Base-by-base conservation (phyloP, 495 filamentous ascomycete species). In the Hyaloscypha hepaticicola region DNA sequence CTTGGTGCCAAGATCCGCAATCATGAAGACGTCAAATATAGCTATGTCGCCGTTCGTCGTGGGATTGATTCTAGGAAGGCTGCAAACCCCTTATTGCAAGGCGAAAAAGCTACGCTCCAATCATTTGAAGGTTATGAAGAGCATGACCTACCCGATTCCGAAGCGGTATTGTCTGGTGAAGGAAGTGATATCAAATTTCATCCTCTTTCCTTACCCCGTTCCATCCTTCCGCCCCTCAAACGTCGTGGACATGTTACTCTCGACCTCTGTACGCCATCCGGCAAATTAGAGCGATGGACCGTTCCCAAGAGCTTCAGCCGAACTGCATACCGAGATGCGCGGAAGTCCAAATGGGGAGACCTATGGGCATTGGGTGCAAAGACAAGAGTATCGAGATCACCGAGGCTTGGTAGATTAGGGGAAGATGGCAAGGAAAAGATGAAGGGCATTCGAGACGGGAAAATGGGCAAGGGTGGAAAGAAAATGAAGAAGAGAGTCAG, bases 331-430 rank as follows among this genome's bases (percentile, higher is more conserved):
- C 88, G 87, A 51, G 96, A 99, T 72, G 96, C 96, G 28, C 86
- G 94, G 63, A 99, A 99, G 74, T 83, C 88, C 0, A 75, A 74
- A 41, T 98, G 95, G 95, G 95, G 96, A 50, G 95, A 99, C 74
- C 78, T 97, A 22, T 99, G 95, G 95, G 92, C 93, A 6, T 79
- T 99, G 3, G 96, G 94, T 0, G 93, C 93, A 7, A 99, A 98
- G 83, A 96, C 91, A 0, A 81, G 91, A 49, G 82, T 88, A 1
- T 67, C 68, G 3, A 78, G 90, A 62, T 81, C 76, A 45, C 72
- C 91, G 51, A 84, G 86, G 29, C 78, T 92, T 41, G 61, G 70
- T 34, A 56, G 66, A 57, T 11, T 71, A 52, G 26, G 61, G 53
- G 62, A 66, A 57, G 58, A 61, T 22, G 60, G 57, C 58, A 69